Evolutionary conservation across 1,284 basidiomycete genomes (phyloP).

Genomic region (Cystobasidium pallidum): DNA sequence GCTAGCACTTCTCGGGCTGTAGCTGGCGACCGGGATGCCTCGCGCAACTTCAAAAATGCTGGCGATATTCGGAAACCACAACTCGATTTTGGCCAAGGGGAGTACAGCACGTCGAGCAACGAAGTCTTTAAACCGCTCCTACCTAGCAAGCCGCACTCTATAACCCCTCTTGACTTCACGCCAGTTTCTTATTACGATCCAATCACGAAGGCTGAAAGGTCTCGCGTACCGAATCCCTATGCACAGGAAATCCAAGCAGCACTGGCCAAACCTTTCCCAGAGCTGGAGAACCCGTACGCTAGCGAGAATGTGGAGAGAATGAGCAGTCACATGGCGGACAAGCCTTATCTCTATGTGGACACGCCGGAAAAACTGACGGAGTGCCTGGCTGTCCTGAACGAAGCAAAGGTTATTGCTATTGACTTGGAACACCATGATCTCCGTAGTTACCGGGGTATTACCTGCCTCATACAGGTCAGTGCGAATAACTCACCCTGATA

Average conservation of each 20-base stretch:
- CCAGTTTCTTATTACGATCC: conserved; percentile 53
- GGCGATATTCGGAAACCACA: conserved; percentile 77
- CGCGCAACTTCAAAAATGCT: conserved; percentile 66
- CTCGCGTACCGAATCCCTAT: conserved; percentile 42
- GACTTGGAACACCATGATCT: conserved; percentile 93
- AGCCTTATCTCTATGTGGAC: conserved; percentile 74
- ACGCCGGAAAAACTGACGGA: conserved; percentile 64
- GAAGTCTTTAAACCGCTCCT: conserved; percentile 54
- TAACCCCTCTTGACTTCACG: conserved; percentile 68
- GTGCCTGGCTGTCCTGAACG: conserved; percentile 69
- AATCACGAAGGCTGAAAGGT: conserved; percentile 14
- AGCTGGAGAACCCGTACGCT: conserved; percentile 48
- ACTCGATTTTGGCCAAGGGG: conserved; percentile 64
- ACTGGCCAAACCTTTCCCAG: conserved; percentile 42
- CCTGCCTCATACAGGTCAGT: conserved; percentile 81
- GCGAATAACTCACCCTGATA: neutral
- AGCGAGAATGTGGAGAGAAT: conserved; percentile 56
- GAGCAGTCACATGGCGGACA: conserved; percentile 61
- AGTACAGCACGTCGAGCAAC: conserved; percentile 67
- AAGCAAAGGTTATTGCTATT: conserved; percentile 79
- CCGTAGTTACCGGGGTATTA: conserved; percentile 80
- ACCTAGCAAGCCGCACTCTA: conserved; percentile 70
- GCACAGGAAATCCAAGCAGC: conserved; percentile 45
- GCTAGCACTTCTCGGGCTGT: neutral
- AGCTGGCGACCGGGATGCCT: conserved; percentile 9